Conservation (phyloP, 495 filamentous ascomycete genomes). For the Hypoxylon lienhwacheense region DNA sequence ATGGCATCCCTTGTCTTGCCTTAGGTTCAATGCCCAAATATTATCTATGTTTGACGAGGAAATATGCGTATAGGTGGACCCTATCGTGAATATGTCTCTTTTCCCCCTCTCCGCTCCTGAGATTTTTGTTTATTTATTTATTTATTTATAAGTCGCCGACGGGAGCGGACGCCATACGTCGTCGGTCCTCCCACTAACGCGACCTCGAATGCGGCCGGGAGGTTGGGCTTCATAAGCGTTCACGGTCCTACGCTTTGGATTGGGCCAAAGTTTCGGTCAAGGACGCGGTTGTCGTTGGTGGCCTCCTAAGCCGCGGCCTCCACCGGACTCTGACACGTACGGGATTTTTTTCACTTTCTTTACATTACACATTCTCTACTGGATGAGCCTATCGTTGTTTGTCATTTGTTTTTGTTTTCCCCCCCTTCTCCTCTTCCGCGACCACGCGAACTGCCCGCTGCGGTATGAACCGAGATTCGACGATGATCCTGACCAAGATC, state of each 20-base stretch:
- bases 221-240: constrained; percentile 34
- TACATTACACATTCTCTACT: constrained; percentile 1
- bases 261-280: constrained; percentile 33
- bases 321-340: too few relatives aligned
- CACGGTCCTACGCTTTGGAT: constrained; percentile 21
- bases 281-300: constrained; percentile 31
- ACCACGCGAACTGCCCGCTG: constrained; percentile 31
- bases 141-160: constrained; percentile 22
- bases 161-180: constrained; percentile 26
- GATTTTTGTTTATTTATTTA: constrained; percentile 31
- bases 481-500: constrained; percentile 21
- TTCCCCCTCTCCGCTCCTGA: too few relatives aligned
- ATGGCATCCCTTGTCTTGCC: constrained; percentile 22
- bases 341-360: constrained; percentile 3
- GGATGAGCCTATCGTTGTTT: too few relatives aligned
- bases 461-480: constrained; percentile 27
- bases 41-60: constrained; percentile 11
- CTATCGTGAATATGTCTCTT: constrained; percentile 2
- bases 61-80: constrained; percentile 8
- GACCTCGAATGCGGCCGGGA: constrained; percentile 34
- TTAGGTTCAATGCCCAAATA: constrained; percentile 13
- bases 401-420: constrained; percentile 14
- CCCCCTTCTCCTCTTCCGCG: too few relatives aligned
- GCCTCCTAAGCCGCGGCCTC: constrained; percentile 18
- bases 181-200: constrained; percentile 30